Evolutionary conservation across 2,329 filamentous ascomycete genomes (phyloP), one percentile per base, ranked within the genome.

Genomic region (Botrytis aclada): DNA sequence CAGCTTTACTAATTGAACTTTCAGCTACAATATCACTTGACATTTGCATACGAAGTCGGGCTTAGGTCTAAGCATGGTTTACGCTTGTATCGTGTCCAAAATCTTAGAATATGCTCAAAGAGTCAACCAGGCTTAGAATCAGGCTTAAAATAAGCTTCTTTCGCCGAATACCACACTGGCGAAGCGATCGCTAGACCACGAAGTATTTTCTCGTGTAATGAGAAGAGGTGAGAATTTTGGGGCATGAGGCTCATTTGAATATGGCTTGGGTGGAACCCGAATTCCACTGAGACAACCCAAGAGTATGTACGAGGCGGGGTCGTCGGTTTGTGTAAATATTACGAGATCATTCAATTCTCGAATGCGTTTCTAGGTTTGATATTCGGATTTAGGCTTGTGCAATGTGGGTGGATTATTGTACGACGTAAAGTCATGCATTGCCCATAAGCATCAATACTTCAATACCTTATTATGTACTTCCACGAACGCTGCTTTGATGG

Each of bases 1-100:
- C 29, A 51, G 14, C 43, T 47, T 67, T 25, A 56, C 47, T 5
- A 41, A 29, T 5, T 22, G 18, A 18, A 41, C 51, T 41, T 54
- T 67, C 64, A 67, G 64, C 64, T 39, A 41, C 9, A n/a, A 54
- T 32, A 56, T 56, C 47, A 67, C 64, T 56, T 67, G 64, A 67
- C 25, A 54, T 56, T 12, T 32, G 18, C 9, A 67, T 56, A 67
- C 64, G 64, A 56, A 67, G 16, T 22, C 2, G 3, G 62, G 62
- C 62, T 45, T 34, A 64, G 39, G 32, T 56, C 7, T 2, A 14
- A 56, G n/a, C 51, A 56, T 56, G n/a, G 32, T 56, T 56, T 56
- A 9, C n/a, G n/a, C 14, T 18, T 56, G 51, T 1, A 45, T 64
- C 1, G 22, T n/a, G 16, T 14, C 22, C 18, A 32, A 41, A 45